Evolutionary conservation across 495 filamentous ascomycete species (phyloP).

Genomic region (Mytilinidion resinicola): DNA sequence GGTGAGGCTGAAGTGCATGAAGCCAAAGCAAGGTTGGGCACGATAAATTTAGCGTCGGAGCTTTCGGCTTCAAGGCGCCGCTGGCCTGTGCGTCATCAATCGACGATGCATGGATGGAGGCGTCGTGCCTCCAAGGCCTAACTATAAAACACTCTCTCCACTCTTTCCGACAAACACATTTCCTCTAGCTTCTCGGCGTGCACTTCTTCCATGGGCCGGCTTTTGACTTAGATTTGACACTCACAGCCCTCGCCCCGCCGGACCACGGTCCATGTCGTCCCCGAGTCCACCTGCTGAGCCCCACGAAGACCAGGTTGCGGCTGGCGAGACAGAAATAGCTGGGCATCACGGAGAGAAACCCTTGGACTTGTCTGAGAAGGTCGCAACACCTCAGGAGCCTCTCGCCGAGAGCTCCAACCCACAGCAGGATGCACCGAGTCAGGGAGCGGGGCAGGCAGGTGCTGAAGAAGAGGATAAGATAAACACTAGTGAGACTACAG

Average conservation of each 20-base stretch:
- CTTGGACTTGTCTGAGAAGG: not conserved
- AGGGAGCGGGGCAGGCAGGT: conserved; percentile 1
- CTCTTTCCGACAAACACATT: not conserved
- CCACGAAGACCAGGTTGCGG: conserved; percentile 10
- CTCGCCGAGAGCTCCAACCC: not conserved
- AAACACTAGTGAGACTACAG: not conserved
- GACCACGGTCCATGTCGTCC: conserved; percentile 24
- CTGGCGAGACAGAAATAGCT: not conserved
- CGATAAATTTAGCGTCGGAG: not conserved
- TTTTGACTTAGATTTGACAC: not conserved
- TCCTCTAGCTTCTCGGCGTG: not conserved
- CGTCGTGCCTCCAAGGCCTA: not conserved
- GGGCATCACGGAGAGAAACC: not conserved
- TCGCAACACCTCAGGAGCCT: not conserved
- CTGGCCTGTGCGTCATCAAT: not conserved
- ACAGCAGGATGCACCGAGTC: not conserved
- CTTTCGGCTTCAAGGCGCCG: not conserved
- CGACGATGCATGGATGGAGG: not conserved
- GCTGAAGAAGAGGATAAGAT: not conserved
- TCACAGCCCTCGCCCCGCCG: conserved; percentile 3
- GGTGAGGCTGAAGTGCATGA: no score
- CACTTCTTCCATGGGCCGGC: conserved; percentile 11
- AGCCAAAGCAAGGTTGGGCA: no score
- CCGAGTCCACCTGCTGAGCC: conserved; percentile 17
- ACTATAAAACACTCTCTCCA: not conserved